Conservation (phyloP, 306 rosid species). For the Prunus armeniaca region DNA sequence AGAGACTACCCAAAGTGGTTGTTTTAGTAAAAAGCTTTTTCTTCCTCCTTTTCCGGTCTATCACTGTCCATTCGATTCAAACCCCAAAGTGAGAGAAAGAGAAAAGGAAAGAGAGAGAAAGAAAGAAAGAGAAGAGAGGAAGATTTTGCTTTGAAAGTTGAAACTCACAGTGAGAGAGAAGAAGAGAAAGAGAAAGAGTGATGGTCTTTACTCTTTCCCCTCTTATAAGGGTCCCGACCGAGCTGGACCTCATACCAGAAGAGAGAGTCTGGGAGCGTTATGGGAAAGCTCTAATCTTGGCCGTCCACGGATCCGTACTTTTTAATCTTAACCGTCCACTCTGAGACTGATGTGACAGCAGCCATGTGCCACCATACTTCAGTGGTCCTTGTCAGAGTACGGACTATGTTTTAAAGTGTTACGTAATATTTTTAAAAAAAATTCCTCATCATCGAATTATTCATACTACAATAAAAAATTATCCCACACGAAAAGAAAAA, state of each 20-base stretch:
- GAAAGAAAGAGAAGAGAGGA: constrained; percentile 16
- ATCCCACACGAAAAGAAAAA: no score
- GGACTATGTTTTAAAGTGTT: constrained; percentile 32
- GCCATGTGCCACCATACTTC: constrained; percentile 95
- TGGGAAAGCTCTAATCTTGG: constrained; percentile 18
- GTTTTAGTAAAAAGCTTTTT: constrained; percentile 18
- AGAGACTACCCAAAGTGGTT: background rate
- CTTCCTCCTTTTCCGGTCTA: constrained; percentile 46
- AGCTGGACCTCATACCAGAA: constrained; percentile 56
- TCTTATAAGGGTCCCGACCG: constrained; percentile 67
- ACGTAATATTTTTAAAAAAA: background rate
- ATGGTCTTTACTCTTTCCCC: constrained; percentile 37
- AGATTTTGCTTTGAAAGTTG: constrained; percentile 37
- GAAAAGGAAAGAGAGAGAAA: constrained; percentile 2
- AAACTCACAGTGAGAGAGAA: constrained; percentile 30
- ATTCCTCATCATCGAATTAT: background rate
- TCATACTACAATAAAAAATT: no score
- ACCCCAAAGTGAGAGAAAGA: constrained; percentile 18
- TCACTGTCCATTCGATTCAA: constrained; percentile 57
- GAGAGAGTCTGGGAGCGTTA: constrained; percentile 37
- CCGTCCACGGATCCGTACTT: constrained; percentile 55
- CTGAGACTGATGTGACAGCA: constrained; percentile 63
- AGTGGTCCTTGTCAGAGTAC: constrained; percentile 90
- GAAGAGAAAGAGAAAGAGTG: constrained; percentile 21
- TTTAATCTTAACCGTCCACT: constrained; percentile 28